phyloP scores from a whole-genome alignment of 2,329 filamentous ascomycete species.

The Sordariomycetes sp. region DNA sequence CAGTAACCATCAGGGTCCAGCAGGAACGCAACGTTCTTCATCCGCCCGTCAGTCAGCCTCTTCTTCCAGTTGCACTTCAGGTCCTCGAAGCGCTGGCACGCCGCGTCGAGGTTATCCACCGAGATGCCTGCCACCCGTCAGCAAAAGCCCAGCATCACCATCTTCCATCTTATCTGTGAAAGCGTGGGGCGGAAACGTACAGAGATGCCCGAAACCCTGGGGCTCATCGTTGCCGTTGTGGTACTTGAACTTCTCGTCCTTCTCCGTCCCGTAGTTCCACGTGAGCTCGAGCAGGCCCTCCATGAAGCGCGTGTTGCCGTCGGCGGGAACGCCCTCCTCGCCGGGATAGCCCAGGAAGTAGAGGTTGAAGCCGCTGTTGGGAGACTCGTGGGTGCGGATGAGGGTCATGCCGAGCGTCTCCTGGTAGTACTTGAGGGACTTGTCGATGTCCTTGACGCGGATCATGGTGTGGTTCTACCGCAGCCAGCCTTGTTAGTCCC shows the following conservation, averaged over 20 bases:
- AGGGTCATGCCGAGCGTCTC: conserved; percentile 83
- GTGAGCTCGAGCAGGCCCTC: conserved; percentile 87
- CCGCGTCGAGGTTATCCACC: conserved; percentile 80
- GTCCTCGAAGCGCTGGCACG: conserved; percentile 75
- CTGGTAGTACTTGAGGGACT: conserved; percentile 67
- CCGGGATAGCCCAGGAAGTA: conserved; percentile 82
- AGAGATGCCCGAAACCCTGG: conserved; percentile 90
- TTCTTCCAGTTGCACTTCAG: conserved; percentile 87
- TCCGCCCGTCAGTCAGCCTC: conserved; percentile 76
- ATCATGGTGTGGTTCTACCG: conserved; percentile 85
- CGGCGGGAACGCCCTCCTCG: conserved; percentile 35
- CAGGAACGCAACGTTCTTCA: conserved; percentile 90
- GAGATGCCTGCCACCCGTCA: conserved; percentile 42
- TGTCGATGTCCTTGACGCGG: conserved; percentile 70
- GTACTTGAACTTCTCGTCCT: conserved; percentile 71
- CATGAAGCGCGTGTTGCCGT: conserved; percentile 45
- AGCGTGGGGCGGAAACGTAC: conserved; percentile 30
- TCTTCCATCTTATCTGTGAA: neutral
- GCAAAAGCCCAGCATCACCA: neutral
- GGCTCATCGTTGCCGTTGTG: conserved; percentile 87
- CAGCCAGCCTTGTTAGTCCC: neutral
- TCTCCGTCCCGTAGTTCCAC: conserved; percentile 75
- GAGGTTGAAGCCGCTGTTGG: conserved; percentile 65
- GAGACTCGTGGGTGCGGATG: conserved; percentile 57
- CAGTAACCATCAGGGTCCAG: conserved; percentile 82